Evolutionary conservation across 306 rosid genomes (phyloP).

Genomic region (Dryas alaskensis): DNA sequence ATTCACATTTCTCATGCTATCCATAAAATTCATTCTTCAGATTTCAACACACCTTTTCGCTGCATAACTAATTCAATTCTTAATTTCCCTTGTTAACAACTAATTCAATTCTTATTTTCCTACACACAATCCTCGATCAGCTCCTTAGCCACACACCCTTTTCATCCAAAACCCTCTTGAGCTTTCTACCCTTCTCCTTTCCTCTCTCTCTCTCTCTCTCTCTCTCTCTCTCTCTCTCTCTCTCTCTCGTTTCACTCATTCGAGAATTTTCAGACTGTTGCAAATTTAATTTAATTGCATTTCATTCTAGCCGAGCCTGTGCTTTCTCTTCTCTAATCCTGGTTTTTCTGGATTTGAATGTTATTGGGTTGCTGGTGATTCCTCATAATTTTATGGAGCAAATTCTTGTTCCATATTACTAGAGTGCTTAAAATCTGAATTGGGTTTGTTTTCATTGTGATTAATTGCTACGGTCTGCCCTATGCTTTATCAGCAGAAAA

Average conservation of each 20-base stretch:
- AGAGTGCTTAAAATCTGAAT: background rate
- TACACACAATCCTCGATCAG: no score
- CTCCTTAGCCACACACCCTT: background rate
- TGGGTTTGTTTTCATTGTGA: conserved; percentile 27
- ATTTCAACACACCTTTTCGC: background rate
- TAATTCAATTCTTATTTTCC: no score
- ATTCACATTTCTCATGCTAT: background rate
- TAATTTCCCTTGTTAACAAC: no score
- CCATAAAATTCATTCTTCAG: background rate
- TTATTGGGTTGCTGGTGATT: background rate
- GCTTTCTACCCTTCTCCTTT: background rate
- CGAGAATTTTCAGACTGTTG: no score
- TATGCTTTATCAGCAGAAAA: conserved; percentile 37
- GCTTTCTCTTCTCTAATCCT: conserved; percentile 19
- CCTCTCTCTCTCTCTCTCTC: background rate
- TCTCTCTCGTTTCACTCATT: background rate
- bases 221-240: background rate
- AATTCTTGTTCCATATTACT: background rate
- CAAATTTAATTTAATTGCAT: no score
- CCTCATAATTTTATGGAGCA: conserved; percentile 36
- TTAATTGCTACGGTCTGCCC: conserved; percentile 9
- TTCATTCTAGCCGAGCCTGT: conserved; percentile 18
- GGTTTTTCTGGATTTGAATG: conserved; percentile 14
- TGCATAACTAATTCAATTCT: no score
- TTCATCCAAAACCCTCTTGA: background rate